Evolutionary conservation across 495 filamentous ascomycete species (phyloP), one percentile per base, ranked within the genome.

Genomic region (Cercophora scortea): DNA sequence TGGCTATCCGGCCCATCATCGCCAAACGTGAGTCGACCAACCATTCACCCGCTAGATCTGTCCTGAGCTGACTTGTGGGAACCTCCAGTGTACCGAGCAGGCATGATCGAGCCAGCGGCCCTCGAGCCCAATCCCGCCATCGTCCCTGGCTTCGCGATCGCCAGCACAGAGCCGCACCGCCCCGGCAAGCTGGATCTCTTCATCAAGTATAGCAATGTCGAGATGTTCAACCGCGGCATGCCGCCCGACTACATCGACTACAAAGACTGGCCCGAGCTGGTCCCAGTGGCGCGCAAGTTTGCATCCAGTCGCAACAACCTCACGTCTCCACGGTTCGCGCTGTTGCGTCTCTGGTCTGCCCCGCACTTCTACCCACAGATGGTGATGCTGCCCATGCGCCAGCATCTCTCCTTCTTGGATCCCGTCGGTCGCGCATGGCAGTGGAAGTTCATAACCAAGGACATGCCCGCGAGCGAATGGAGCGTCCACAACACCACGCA

Each of bases 391-490:
- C 47, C 64, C 8, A 71, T 64, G 36, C 62, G 67, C 6, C 44
- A 54, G 15, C 52, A 48, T 1, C 60, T 51, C 8, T 51, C 70
- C 9, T 76, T 79, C 61, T 40, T 67, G 0, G 74, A 78, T 54
- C 55, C 59, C 44, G 32, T 65, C 3, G 69, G 61, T 0, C 65
- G 77, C 11, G 39, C 59, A 0, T 79, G 71, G 74, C 62, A 69
- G 45, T 79, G 72, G 70, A 70, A 66, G 45, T 78, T 78, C 58
- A 57, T 79, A 3, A 71, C 74, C 4, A 79, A 77, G 52, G 77
- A 79, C 55, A 71, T 78, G 67, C 67, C 69, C 1, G 54, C 52
- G 17, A 65, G 59, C 41, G 75, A 77, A 53, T 72, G 63, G 64
- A 69, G 61, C 36, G 69, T 74, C 50, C 71, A 78, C 54, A 61